Base-by-base conservation (phyloP, 2,329 filamentous ascomycete genomes). In the Colletotrichum simmondsii region DNA sequence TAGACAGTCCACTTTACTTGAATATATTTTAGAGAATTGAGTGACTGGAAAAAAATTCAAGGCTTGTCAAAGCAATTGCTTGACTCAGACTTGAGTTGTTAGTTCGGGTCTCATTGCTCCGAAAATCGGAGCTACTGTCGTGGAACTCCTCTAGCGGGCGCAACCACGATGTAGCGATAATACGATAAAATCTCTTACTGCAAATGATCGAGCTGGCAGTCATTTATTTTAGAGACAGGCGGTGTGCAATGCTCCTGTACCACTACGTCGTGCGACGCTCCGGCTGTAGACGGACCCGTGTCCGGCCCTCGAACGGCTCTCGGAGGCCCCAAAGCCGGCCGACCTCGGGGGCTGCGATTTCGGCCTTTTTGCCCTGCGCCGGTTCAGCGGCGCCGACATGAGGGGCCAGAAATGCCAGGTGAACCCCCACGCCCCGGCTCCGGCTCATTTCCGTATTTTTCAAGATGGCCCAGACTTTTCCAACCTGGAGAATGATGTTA, bases 281-380 rank as follows among this genome's bases (percentile, higher is more conserved):
- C 67, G 70, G 60, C 35, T 42, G 49, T 22, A 63, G 56, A 42
- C 66, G 66, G 60, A 62, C 70, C 70, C 60, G 66, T 53, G 32
- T 57, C 54, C 70, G 66, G 66, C 58, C 46, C 6, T 28, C 16
- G n/a, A 14, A 42, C 26, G 24, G 32, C 16, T 26, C n/a, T 35
- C 35, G 70, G 60, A 37, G 56, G 54, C 70, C 56, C 61, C 56
- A 35, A 35, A 22, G 19, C 60, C 66, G 66, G 26, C 70, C 70
- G 66, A 72, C 60, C 19, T 72, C 70, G 66, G 66, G 69, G 16
- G 35, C 46, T 65, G 26, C 30, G 28, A 49, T 30, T 35, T 72
- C 70, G 70, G 70, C 66, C 11, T 69, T 46, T 42, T 64, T 54
- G 30, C 65, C 65, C 53, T 59, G 61, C 24, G 49, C 59, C 59